A percentile compares a stretch with the other conserved stretches of the same genome.
Conservation (phyloP, 2,329 filamentous ascomycete species). For the Diaporthe sp. region DNA sequence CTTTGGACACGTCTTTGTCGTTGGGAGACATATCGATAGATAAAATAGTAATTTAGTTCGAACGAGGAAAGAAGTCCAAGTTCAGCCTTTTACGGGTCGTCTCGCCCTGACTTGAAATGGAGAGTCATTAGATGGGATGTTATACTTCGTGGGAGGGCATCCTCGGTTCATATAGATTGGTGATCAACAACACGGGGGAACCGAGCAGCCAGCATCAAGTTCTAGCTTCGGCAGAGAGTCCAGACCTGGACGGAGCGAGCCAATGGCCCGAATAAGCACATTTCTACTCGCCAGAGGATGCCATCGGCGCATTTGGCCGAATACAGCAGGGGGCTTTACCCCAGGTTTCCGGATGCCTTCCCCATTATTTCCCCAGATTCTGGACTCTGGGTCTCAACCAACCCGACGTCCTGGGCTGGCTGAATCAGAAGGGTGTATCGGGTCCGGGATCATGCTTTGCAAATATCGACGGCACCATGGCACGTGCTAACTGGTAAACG, state of each 20-base stretch:
- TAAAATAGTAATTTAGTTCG: background rate
- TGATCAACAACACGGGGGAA: background rate
- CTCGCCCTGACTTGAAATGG: background rate
- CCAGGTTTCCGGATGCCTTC: conserved; percentile 1
- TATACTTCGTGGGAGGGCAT: background rate
- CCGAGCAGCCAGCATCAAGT: background rate
- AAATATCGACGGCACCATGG: background rate
- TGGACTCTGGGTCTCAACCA: background rate
- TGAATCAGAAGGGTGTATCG: background rate
- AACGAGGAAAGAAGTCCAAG: background rate
- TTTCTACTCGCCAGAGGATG: background rate
- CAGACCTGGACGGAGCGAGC: background rate
- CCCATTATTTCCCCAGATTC: conserved; percentile 2
- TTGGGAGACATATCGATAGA: background rate
- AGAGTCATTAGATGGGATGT: background rate
- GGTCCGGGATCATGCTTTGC: background rate
- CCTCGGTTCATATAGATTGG: background rate
- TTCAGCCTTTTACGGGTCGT: background rate
- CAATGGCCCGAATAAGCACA: background rate
- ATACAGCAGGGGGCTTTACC: background rate
- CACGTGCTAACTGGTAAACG: background rate
- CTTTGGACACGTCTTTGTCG: background rate
- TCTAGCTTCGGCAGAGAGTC: background rate
- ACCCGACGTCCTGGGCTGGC: background rate
- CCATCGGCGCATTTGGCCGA: background rate